Conservation (phyloP, 257 asterid genomes). For the Ligustrum vulgare region DNA sequence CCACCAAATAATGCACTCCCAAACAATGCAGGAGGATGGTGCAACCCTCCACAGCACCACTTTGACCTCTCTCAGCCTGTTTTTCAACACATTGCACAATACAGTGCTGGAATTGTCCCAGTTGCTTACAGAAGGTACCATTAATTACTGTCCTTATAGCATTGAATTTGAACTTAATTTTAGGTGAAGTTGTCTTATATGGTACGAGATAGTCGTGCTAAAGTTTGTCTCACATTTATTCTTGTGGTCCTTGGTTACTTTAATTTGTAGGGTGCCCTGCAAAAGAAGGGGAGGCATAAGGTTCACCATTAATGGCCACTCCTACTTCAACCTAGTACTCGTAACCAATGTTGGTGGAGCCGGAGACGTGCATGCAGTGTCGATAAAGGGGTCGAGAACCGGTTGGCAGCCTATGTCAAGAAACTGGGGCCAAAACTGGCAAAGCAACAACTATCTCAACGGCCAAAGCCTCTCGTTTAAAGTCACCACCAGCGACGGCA, state of each 20-base stretch:
- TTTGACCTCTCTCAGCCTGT: slow-evolving; percentile 30
- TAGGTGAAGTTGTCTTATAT: too few species aligned
- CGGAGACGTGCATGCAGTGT: slow-evolving; percentile 25
- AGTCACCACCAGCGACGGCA: slow-evolving; percentile 26
- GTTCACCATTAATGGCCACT: slow-evolving; percentile 27
- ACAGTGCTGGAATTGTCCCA: slow-evolving; percentile 28
- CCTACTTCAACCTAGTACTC: slow-evolving; percentile 22
- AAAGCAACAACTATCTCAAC: slow-evolving; percentile 19
- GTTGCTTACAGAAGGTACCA: slow-evolving; percentile 28
- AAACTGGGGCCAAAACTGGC: slow-evolving; percentile 36
- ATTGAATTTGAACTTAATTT: too few species aligned
- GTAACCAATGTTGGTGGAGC: slow-evolving; percentile 28
- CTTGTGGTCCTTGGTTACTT: slow-evolving; percentile 2
- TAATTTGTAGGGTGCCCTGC: slow-evolving; percentile 21
- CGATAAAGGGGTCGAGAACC: slow-evolving; percentile 20
- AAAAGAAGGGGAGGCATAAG: slow-evolving; percentile 24
- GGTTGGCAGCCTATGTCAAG: slow-evolving; percentile 27
- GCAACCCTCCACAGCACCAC: slow-evolving; percentile 31
- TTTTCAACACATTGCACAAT: slow-evolving; percentile 30
- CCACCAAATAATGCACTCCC: slow-evolving; percentile 29
- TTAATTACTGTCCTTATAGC: neutral
- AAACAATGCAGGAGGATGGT: slow-evolving; percentile 27
- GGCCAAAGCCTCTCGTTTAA: slow-evolving; percentile 26
- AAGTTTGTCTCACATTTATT: neutral
- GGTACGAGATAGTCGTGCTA: neutral